Base-by-base conservation (phyloP, 2,329 filamentous ascomycete species). In the Rosellinia necatrix region DNA sequence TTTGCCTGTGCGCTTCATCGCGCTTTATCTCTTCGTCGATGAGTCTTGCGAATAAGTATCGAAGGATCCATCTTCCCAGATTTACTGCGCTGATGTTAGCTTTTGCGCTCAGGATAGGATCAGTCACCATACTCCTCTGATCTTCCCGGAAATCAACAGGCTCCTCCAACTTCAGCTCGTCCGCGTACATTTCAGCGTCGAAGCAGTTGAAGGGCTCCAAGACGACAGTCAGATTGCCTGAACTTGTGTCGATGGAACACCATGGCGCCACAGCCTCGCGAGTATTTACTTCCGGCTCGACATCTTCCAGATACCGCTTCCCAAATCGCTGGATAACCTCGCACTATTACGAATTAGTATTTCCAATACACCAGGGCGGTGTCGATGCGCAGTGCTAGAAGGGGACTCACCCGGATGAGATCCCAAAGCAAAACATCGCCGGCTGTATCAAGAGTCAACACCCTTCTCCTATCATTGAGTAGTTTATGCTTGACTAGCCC, bases 391-490 rank as follows among this genome's bases (percentile, higher is more conserved):
- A 49, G 41, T 19, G 34, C 22, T n/a, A 24, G 15, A 24, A 19
- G 27, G 13, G n/a, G n/a, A 9, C 78, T 61, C 76, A 92, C 90
- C 78, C 88, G 86, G 41, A 99, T 81, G 34, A 99, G 78, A 78
- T 99, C 94, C 94, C 94, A 99, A 62, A 99, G 76, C 42, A 97
- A 78, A 2, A 97, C 92, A 69, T 99, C 94, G 13, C 94, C 94
- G 1, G 93, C 92, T 2, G 94, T 97, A 72, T 99, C 94, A 49
- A 96, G 78, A 0, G 94, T 99, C 62, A 99, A 78, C 3, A 96
- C 92, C 56, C 92, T 84, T 68, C 90, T 88, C 63, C 93, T 84
- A 71, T 99, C 93, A 72, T 96, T 97, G 58, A 99, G 79, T 64
- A 97, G 81, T 66, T 89, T 87, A 72, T 97, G 90, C 73, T 97